Evolutionary conservation across 2,329 filamentous ascomycete genomes (phyloP).

Genomic region (Verticillium nubilum): DNA sequence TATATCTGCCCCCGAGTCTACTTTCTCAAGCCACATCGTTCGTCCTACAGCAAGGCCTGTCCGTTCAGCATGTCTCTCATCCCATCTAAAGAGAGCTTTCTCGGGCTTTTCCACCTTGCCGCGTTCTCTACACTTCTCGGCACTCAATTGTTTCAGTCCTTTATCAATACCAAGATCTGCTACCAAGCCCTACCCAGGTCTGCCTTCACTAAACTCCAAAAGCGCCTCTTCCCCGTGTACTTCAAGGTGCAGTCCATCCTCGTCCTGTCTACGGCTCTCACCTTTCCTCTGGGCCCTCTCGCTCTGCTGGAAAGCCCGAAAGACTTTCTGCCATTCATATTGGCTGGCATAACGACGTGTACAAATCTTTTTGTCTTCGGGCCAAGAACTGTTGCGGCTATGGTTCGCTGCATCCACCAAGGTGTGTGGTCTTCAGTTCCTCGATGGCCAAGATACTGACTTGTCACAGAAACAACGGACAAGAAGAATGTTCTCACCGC

Average conservation of each 20-base stretch:
- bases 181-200: slow-evolving; percentile 24
- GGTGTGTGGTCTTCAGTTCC: slow-evolving; percentile 10
- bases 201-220: slow-evolving; percentile 32
- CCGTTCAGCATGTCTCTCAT: not conserved
- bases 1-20: too few species aligned
- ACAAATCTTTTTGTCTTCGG: slow-evolving; percentile 31
- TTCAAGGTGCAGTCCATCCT: slow-evolving; percentile 29
- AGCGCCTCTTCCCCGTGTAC: slow-evolving; percentile 34
- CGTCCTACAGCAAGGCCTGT: too few species aligned
- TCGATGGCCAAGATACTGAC: not conserved
- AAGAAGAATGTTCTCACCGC: slow-evolving; percentile 3
- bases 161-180: slow-evolving; percentile 29
- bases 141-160: slow-evolving; percentile 32
- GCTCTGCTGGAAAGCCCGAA: slow-evolving; percentile 20
- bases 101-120: slow-evolving; percentile 30
- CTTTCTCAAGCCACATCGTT: too few species aligned
- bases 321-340: slow-evolving; percentile 27
- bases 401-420: slow-evolving; percentile 25
- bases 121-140: slow-evolving; percentile 33
- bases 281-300: slow-evolving; percentile 22
- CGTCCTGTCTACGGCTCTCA: slow-evolving; percentile 25
- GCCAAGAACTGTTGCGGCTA: slow-evolving; percentile 24
- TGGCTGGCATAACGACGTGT: slow-evolving; percentile 22
- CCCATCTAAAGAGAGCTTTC: slow-evolving; percentile 6
- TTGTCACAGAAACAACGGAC: slow-evolving; percentile 13